A percentile compares a stretch with the other conserved stretches of the same genome.
These are phyloP conservation scores for Starmerella floricola DNA, from an alignment of 805 yeast genomes.

Conservation along the genomic window DNA sequence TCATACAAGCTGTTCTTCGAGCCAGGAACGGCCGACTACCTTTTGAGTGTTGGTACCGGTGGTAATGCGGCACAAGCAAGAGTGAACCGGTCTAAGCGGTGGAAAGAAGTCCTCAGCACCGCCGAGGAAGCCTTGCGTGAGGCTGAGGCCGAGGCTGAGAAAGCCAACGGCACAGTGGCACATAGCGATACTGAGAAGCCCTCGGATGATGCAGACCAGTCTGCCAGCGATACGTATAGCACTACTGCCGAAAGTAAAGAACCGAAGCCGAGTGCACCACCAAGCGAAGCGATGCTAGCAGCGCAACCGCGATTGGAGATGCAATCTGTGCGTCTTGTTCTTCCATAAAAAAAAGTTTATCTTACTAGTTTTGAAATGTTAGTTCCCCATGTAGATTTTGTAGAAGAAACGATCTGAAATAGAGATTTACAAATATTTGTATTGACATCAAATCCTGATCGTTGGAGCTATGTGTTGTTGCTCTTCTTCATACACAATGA, in stretches of 20 bases:
- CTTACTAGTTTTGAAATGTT: too few relatives aligned
- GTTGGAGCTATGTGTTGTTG: too few relatives aligned
- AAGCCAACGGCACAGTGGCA: background rate
- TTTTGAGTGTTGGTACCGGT: slow-evolving; percentile 24
- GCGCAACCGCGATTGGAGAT: slow-evolving; percentile 13
- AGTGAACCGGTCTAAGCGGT: slow-evolving; percentile 12
- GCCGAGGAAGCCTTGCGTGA: slow-evolving; percentile 17
- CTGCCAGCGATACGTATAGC: background rate
- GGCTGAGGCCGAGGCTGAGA: slow-evolving; percentile 10
- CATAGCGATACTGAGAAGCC: background rate
- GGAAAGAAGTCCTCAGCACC: slow-evolving; percentile 14
- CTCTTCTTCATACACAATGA: too few relatives aligned
- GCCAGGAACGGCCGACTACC: slow-evolving; percentile 64
- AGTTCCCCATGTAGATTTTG: too few relatives aligned
- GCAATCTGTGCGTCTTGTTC: slow-evolving; percentile 9
- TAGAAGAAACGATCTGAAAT: too few relatives aligned
- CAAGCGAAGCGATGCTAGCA: slow-evolving; percentile 9
- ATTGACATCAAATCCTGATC: too few relatives aligned
- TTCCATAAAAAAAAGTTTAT: slow-evolving; percentile 1
- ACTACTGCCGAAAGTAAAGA: slow-evolving; percentile 1
- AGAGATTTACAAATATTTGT: too few relatives aligned
- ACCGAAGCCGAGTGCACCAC: background rate
- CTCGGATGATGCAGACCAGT: background rate
- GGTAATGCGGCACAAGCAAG: slow-evolving; percentile 7
- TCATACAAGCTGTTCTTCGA: slow-evolving; percentile 75